Percentiles rank a stretch among this genome's conserved stretches.
Evolutionary conservation across 2,329 filamentous ascomycete species (phyloP).

Genomic region (Colletotrichum lentis): DNA sequence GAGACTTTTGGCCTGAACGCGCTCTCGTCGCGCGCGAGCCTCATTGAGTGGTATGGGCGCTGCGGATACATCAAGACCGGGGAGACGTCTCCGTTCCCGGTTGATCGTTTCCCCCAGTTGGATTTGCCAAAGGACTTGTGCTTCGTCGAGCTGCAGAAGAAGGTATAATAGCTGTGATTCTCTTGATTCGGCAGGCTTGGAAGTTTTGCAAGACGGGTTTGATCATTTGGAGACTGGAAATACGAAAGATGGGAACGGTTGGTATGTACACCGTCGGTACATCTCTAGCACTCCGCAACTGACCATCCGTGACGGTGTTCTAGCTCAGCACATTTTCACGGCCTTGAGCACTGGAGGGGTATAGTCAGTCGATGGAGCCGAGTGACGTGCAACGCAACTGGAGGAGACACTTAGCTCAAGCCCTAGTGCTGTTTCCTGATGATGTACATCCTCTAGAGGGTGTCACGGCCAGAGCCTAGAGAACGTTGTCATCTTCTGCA

Average conservation of each 20-base stretch:
- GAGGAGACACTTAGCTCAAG: no score
- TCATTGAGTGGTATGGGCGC: conserved; percentile 50
- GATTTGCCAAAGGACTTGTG: conserved; percentile 45
- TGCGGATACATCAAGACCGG: conserved; percentile 49
- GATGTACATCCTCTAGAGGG: no score
- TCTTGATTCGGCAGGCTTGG: background rate
- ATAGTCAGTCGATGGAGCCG: background rate
- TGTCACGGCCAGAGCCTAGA: background rate
- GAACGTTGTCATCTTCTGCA: background rate
- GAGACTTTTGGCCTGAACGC: conserved; percentile 46
- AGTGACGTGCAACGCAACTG: no score
- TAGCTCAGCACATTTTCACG: background rate
- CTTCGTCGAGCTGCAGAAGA: conserved; percentile 50
- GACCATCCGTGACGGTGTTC: background rate
- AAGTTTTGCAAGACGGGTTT: background rate
- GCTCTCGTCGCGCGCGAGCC: conserved; percentile 45
- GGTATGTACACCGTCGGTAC: background rate
- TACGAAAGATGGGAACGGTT: no score
- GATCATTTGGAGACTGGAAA: background rate
- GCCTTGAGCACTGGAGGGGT: background rate
- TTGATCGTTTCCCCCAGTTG: conserved; percentile 36
- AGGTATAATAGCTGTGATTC: background rate
- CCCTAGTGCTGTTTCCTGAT: no score
- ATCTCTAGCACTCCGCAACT: background rate
- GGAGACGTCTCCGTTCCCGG: conserved; percentile 46